Evolutionary conservation across 768 basidiomycete genomes (phyloP), one percentile per base, ranked within the genome.

Genomic region (Leccinum rimulosum): DNA sequence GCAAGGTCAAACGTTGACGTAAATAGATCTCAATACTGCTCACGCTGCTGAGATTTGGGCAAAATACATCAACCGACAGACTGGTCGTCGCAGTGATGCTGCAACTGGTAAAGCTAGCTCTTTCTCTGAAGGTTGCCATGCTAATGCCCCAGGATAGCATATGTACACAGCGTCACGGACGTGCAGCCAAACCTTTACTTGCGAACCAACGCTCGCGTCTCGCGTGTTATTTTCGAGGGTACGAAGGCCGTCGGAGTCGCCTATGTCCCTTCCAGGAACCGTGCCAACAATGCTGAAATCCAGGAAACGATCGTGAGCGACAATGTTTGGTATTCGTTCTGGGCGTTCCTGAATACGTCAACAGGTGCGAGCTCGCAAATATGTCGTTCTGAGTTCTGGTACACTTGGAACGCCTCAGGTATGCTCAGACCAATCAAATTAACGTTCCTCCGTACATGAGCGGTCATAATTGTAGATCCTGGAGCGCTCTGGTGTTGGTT

Each of bases 31-130:
- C 43, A 72, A 77, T 54, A 85, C 85, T 25, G 68, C 81, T 30
- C 83, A 88, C 63, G 85, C 76, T 25, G 80, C 86, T 56, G 87
- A 88, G 70, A 85, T 87, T 57, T 88, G 86, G 87, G 86, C 86
- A 52, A 88, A 89, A 69, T 89, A 88, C 67, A 86, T 89, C 78
- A 87, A 87, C 72, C 80, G 85, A 64, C 82, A 87, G 67, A 88
- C 86, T 36, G 87, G 87, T 59, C 77, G 87, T 61, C 84, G 86
- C 53, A 86, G 84, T 60, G 87, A 89, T 63, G 86, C 87, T 51
- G 85, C 87, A 3, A 86, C 85, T 49, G 85, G 84, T 83, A 66
- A 35, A 68, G 28, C n/a, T 31, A 25, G 17, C 17, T 45, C 15
- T 7, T 51, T 52, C 17, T 35, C 36, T n/a, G 25, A 50, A 25